Base-by-base conservation (phyloP, 441 rosid genomes). In the Breynia disticha region DNA sequence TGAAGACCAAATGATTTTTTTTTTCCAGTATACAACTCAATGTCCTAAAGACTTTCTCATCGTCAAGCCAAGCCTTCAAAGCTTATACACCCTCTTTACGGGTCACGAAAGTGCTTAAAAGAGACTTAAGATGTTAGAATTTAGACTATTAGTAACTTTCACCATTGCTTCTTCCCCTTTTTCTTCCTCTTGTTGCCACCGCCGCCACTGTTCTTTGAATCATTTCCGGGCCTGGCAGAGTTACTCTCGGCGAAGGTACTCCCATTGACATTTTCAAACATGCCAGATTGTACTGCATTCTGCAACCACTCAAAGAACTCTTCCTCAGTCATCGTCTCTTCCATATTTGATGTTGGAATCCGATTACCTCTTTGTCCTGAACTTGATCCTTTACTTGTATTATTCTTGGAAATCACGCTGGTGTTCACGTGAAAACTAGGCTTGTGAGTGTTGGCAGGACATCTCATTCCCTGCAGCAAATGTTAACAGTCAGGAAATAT, bases 401-500 rank as follows among this genome's bases (percentile, higher is more conserved):
- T 59, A 17, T 71, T 83, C 72, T 76, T 89, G 35, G 85, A 56
- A 39, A 79, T 75, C 18, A 82, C 59, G 28, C 82, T 80, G 1
- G 97, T 79, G 69, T 84, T 93, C 63, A 93, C 96, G 50, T 93
- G 99, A 70, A 93, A 93, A 69, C 93, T 83, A 21, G 97, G 88
- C 77, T 87, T 93, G 81, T 89, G 96, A 1, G 86, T 81, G 72
- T 93, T 89, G n/a, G 96, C 80, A 11, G 81, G 76, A 73, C 90
- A 93, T 74, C 93, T 81, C 97, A 88, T 93, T 71, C 93, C 99
- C 97, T 93, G 85, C 59, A 74, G 60, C 59, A 52, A 61, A 65
- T 19, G 44, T 55, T 59, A n/a, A 62, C 49, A 57, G 49, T 57
- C 37, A 17, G 51, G 59, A 53, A 46, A 54, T n/a, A n/a, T 39